These are phyloP conservation scores for Sonneratia caseolaris DNA, from an alignment of 345 rosid species.

Conservation along the genomic window DNA sequence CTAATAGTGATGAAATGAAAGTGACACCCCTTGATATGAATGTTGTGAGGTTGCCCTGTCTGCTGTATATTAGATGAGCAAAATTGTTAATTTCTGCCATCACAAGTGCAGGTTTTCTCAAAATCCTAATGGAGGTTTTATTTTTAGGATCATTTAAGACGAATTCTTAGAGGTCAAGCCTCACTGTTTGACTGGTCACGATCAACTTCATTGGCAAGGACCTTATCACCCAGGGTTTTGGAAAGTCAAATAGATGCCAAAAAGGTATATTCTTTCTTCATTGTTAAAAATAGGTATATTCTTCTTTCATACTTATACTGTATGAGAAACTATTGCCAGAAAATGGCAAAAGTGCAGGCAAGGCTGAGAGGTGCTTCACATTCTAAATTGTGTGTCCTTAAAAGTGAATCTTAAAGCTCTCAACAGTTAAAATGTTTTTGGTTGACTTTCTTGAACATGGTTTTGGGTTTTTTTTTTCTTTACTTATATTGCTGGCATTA, in stretches of 20 bases:
- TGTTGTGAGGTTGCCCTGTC: not conserved
- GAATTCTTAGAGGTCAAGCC: conserved; percentile 95
- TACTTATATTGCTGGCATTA: not conserved
- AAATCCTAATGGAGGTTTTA: not conserved
- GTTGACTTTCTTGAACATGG: not conserved
- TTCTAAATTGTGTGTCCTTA: not conserved
- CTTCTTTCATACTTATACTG: not conserved
- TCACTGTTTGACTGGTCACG: conserved; percentile 94
- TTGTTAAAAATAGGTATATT: conserved; percentile 55
- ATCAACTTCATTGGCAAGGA: conserved; percentile 90
- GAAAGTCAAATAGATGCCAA: conserved; percentile 97
- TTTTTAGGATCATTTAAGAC: conserved; percentile 70
- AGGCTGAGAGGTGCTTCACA: not conserved
- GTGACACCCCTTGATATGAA: not conserved
- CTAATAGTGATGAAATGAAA: not conserved
- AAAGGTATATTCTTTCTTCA: conserved; percentile 48
- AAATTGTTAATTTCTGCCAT: no score
- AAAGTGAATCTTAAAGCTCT: not conserved
- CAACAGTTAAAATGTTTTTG: not conserved
- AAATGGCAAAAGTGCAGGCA: not conserved
- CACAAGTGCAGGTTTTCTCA: not conserved
- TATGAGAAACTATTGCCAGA: not conserved
- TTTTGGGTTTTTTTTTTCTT: not conserved
- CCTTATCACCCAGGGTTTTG: conserved; percentile 88
- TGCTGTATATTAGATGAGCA: no score